Conservation (phyloP, 2,329 filamentous ascomycete genomes). For the Cytospora leucostoma region DNA sequence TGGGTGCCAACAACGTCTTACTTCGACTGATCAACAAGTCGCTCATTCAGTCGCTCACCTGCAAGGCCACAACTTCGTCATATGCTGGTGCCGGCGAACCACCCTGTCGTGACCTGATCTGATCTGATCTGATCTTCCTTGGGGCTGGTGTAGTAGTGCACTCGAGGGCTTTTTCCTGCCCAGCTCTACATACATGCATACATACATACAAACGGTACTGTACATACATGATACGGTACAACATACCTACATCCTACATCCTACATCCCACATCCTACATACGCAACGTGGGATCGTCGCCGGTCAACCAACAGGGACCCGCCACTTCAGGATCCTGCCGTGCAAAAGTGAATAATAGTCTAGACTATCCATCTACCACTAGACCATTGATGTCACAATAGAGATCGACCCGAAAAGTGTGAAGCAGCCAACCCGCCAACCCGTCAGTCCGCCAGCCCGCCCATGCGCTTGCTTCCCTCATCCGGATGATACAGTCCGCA, state of each 20-base stretch:
- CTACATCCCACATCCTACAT: not conserved
- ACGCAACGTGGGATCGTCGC: not conserved
- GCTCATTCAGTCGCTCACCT: not conserved
- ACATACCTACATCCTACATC: not conserved
- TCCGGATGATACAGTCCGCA: not conserved
- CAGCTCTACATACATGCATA: too few relatives aligned
- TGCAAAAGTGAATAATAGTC: not conserved
- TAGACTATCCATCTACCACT: not conserved
- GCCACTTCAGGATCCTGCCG: not conserved
- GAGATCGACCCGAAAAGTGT: not conserved
- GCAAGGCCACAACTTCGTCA: not conserved
- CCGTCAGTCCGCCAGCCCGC: too few relatives aligned
- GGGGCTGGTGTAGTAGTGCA: not conserved
- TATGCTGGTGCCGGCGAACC: not conserved
- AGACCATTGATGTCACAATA: not conserved
- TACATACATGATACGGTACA: too few relatives aligned
- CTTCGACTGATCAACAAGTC: not conserved
- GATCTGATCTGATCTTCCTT: not conserved
- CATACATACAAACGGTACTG: too few relatives aligned
- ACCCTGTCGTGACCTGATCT: not conserved
- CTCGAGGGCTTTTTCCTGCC: too few relatives aligned
- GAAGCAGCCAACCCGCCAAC: not conserved
- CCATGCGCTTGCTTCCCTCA: not conserved
- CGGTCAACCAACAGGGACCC: not conserved
- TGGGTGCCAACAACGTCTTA: not conserved